Conservation (phyloP, 2,329 filamentous ascomycete genomes). For the Zarea fungicola region DNA sequence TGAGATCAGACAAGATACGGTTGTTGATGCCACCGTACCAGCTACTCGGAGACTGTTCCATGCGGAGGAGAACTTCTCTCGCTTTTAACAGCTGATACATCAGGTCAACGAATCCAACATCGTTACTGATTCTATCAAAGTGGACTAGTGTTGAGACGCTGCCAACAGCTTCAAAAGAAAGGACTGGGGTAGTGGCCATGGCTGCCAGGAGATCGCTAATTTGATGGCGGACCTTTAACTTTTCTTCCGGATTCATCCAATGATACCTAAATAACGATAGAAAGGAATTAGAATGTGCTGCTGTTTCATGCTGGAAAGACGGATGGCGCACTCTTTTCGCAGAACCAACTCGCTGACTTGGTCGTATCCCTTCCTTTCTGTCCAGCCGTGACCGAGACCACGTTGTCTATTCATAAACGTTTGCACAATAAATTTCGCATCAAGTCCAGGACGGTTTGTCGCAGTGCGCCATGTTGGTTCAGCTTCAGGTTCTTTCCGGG, state of each 20-base stretch:
- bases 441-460: background rate
- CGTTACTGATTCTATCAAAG: background rate
- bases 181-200: background rate
- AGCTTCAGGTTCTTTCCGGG: background rate
- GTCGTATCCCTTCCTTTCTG: background rate
- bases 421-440: background rate
- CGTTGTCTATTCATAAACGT: background rate
- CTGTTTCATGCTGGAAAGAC: background rate
- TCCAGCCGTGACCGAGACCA: background rate
- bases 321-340: background rate
- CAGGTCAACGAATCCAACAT: background rate
- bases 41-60: background rate
- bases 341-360: background rate
- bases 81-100: slow-evolving; percentile 1
- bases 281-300: background rate
- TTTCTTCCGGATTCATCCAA: slow-evolving; percentile 1
- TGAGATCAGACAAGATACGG: background rate
- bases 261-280: background rate
- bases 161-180: background rate
- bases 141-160: background rate
- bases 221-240: background rate
- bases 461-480: background rate
- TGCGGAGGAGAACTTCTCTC: background rate
- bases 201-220: background rate
- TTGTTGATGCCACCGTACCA: slow-evolving; percentile 1